These are phyloP conservation scores for Ocimum tenuiflorum DNA, from an alignment of 257 asterid species.

Conservation along the genomic window DNA sequence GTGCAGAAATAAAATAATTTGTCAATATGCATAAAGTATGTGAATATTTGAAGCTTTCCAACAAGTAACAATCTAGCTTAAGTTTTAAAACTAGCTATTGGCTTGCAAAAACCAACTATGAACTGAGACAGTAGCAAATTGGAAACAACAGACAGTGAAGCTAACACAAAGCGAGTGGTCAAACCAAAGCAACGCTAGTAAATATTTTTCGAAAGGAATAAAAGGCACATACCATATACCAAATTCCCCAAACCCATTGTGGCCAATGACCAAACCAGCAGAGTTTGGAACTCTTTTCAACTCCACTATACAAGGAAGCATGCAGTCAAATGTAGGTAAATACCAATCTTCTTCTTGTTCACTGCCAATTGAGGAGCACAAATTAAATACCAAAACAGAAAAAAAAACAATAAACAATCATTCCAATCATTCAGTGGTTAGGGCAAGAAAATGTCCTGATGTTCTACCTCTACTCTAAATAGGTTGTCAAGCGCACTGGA, in stretches of 20 bases:
- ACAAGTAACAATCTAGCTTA: neutral
- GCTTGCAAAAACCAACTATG: neutral
- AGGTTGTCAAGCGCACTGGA: too few relatives aligned
- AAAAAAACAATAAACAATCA: neutral
- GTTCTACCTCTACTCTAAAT: too few relatives aligned
- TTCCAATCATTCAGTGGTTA: too few relatives aligned
- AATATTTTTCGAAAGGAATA: neutral
- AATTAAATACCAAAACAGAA: constrained; percentile 5
- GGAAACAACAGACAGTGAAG: neutral
- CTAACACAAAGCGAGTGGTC: neutral
- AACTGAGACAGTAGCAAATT: neutral
- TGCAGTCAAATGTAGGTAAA: constrained; percentile 53
- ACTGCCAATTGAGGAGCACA: constrained; percentile 48
- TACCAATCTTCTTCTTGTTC: constrained; percentile 42
- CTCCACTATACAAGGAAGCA: constrained; percentile 53
- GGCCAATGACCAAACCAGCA: constrained; percentile 62
- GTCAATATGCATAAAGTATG: neutral
- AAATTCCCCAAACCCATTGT: constrained; percentile 76
- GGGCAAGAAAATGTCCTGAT: too few relatives aligned
- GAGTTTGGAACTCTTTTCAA: constrained; percentile 67
- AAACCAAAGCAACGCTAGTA: neutral
- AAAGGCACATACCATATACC: constrained; percentile 55
- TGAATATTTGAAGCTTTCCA: neutral
- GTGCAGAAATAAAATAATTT: neutral
- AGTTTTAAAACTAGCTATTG: neutral